Evolutionary conservation across 768 basidiomycete species (phyloP), one percentile per base, ranked within the genome.

Genomic region (Collybiopsis luxurians): DNA sequence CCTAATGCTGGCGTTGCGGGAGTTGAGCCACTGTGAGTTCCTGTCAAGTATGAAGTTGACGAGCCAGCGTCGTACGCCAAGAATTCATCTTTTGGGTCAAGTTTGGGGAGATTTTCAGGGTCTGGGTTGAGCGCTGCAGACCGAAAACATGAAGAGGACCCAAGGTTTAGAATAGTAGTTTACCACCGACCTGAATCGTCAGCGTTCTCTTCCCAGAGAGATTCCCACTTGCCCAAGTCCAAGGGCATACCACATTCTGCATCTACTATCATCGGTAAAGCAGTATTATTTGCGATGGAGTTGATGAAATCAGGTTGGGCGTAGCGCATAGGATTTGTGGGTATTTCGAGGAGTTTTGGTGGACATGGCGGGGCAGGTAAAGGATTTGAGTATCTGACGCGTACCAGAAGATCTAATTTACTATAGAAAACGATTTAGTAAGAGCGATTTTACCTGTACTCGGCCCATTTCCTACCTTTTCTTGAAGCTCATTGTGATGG

Each of bases 221-320:
- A 88, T 54, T 89, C 87, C 80, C 86, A 95, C 54, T 80, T 82
- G 17, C 89, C 88, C 46, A 96, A 74, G 68, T 98, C 92, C 24
- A 99, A 72, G 0, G 95, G 95, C 95, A 99, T 95, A 0, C 97
- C 97, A 62, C 88, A 89, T 69, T 99, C 97, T 0, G 92, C 92
- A 63, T 99, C 97, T 1, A 98, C 89, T 61, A 98, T 89, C 92
- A 98, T 95, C 0, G 97, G 96, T 19, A 97, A 69, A 0, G 90
- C 89, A 11, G 86, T 84, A 47, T 92, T 91, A 53, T 86, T 84
- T 0, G 90, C 89, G 36, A 97, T 74, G 5, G 86, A 80, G 59
- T 90, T 83, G 34, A 95, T 80, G 63, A 94, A 95, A 63, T 90
- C 90, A 5, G 92, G 89, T 19, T 83, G 82, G 15, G 92, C 89